Conservation (phyloP, 805 yeast species). For the Grigorovia jiainica region DNA sequence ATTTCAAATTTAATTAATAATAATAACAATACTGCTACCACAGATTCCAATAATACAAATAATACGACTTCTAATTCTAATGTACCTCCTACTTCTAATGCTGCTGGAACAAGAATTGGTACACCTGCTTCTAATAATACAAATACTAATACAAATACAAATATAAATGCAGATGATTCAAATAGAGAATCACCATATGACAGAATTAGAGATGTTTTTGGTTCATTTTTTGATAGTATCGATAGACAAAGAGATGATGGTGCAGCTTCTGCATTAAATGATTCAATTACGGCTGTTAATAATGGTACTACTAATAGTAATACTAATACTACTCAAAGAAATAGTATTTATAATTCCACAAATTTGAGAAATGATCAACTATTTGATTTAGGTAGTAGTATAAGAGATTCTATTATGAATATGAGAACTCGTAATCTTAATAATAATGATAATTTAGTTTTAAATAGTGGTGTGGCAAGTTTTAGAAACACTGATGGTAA, state of each 20-base stretch:
- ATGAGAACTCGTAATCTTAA: neutral
- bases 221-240: conserved; percentile 1
- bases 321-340: neutral
- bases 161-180: neutral
- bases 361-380: neutral
- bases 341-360: neutral
- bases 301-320: neutral
- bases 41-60: too few relatives aligned
- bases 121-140: neutral
- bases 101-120: neutral
- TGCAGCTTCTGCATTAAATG: neutral
- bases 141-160: neutral
- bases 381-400: neutral
- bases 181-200: conserved; percentile 12
- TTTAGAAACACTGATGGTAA: conserved; percentile 22
- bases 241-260: neutral
- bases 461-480: conserved; percentile 28
- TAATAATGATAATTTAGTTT: conserved; percentile 5
- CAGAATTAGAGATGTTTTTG: conserved; percentile 16
- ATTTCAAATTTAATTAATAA: neutral
- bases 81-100: neutral
- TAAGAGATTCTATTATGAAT: conserved; percentile 1
- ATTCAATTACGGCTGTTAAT: neutral
- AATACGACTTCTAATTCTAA: neutral
- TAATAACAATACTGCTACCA: neutral